Base-by-base conservation (phyloP, 371 early-diverging fungal species). In the Rhizopus delemar region DNA sequence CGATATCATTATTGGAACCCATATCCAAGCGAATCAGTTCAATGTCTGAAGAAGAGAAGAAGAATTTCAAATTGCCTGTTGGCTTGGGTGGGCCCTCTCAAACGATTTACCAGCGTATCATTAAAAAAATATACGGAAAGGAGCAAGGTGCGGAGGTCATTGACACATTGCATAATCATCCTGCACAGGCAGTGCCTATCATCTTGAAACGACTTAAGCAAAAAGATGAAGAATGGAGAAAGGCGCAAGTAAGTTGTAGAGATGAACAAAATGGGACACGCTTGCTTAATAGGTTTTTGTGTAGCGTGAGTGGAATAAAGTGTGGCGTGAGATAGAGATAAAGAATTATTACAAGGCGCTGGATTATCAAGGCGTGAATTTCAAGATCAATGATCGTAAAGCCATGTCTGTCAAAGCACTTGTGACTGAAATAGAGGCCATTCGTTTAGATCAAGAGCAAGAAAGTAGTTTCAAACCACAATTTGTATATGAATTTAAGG, bases 271-370 rank as follows among this genome's bases (percentile, higher is more conserved):
- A n/a, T 15, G 32, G 82, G 85, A 31, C 91, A 85, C 76, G 80
- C 86, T 32, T 29, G 11, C 7, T 88, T 90, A 38, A 95, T 95
- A 71, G 92, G 90, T 45, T 86, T 85, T 41, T 15, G 31, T 39
- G 13, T 57, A 63, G 83, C 88, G 94, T 58, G 92, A 93, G 46
- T 93, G 90, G 85, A 89, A 91, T 71, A 95, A 96, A 71, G 82
- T 96, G 6, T 99, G 99, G 99, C 86, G 96, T 34, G 94, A 96
- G 52, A 76, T 89, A 15, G 95, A 97, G 35, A 73, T 83, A 52
- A 93, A 93, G 66, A 98, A 97, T 81, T 98, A 90, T 83, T 96
- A 93, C 77, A 97, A 97, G 68, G 90, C 99, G 0, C 77, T 99
- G 31, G 99, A 99, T 77, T 93, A 94, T 69, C 93, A 92, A 69